Conservation (phyloP, 352 stramenopile species). For the Blastocystis hominis region DNA sequence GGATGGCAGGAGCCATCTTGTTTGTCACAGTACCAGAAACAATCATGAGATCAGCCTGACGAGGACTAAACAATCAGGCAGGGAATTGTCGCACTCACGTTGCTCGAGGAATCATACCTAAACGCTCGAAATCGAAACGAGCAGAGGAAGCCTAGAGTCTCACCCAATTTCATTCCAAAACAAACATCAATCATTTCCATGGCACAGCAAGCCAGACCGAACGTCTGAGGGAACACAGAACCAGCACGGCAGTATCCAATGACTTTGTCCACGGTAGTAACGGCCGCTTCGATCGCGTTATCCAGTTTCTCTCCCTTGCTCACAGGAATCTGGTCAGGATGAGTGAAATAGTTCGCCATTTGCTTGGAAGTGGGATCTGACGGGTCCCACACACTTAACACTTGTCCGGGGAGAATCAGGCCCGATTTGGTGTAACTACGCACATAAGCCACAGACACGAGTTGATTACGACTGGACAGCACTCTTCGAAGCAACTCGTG, state of each 20-base stretch:
- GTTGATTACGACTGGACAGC: not conserved
- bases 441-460: not conserved
- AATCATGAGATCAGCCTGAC: constrained; percentile 97
- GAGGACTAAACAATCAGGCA: constrained; percentile 64
- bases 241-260: constrained; percentile 63
- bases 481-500: constrained; percentile 34
- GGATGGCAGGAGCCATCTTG: constrained; percentile 96
- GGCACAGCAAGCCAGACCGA: constrained; percentile 94
- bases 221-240: constrained; percentile 97
- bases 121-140: constrained; percentile 93
- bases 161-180: not conserved
- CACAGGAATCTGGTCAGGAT: constrained; percentile 52
- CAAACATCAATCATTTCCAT: constrained; percentile 94
- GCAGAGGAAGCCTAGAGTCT: constrained; percentile 56
- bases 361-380: constrained; percentile 24
- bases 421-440: constrained; percentile 38
- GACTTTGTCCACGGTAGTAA: constrained; percentile 41
- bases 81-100: constrained; percentile 61
- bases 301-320: constrained; percentile 44
- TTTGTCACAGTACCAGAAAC: constrained; percentile 96
- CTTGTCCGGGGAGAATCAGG: constrained; percentile 1
- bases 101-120: constrained; percentile 94
- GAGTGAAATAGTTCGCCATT: constrained; percentile 52
- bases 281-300: not conserved
- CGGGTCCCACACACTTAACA: constrained; percentile 18